These are phyloP conservation scores for Ustilago loliicola DNA, from an alignment of 1,284 basidiomycete species.

Conservation along the genomic window DNA sequence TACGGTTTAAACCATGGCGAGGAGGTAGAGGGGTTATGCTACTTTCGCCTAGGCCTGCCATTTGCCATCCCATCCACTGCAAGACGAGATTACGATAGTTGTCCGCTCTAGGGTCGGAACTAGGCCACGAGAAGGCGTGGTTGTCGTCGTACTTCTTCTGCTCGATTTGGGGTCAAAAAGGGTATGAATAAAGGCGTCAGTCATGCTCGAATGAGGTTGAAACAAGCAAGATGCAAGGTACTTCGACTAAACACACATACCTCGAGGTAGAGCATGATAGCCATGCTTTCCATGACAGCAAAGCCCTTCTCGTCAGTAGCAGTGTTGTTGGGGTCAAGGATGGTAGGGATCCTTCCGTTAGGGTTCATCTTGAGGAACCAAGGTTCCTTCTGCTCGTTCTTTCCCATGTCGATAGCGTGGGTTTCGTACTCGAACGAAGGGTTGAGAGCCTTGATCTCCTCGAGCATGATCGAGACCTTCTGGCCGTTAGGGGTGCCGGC, in stretches of 20 bases:
- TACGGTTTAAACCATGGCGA: neutral
- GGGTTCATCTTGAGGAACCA: slow-evolving; percentile 67
- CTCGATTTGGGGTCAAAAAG: neutral
- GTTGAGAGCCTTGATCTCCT: slow-evolving; percentile 75
- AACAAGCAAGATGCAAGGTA: neutral
- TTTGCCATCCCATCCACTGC: slow-evolving; percentile 48
- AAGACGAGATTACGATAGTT: slow-evolving; percentile 52
- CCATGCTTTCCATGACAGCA: slow-evolving; percentile 48
- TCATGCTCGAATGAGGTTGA: neutral
- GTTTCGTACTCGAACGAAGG: slow-evolving; percentile 53
- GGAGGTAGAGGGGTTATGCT: neutral
- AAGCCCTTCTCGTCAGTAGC: slow-evolving; percentile 42
- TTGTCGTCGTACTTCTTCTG: slow-evolving; percentile 57
- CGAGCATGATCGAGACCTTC: slow-evolving; percentile 93
- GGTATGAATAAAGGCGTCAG: neutral
- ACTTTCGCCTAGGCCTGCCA: slow-evolving; percentile 26
- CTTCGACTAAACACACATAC: neutral
- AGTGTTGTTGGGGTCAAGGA: slow-evolving; percentile 54
- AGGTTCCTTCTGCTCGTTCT: slow-evolving; percentile 73
- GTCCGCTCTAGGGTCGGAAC: slow-evolving; percentile 49
- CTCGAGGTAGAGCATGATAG: slow-evolving; percentile 63
- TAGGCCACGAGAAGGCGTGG: slow-evolving; percentile 54
- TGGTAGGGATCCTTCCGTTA: slow-evolving; percentile 64
- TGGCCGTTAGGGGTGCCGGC: slow-evolving; percentile 81
- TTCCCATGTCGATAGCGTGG: slow-evolving; percentile 85